Base-by-base conservation (phyloP, 495 filamentous ascomycete species). In the Polyplosphaeria fusca region DNA sequence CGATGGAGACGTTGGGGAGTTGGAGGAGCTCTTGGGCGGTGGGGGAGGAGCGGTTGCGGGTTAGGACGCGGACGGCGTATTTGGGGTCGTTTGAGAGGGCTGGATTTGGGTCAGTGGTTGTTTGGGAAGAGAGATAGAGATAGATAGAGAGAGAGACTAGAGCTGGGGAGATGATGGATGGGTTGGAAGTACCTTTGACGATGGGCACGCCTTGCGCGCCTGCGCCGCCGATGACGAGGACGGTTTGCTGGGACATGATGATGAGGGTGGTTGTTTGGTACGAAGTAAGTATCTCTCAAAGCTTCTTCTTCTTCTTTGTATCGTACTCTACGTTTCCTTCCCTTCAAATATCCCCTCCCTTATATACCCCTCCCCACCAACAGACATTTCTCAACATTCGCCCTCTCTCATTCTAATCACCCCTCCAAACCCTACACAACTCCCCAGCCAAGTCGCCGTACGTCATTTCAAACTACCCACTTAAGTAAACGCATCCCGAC, bases 181-280 rank as follows among this genome's bases (percentile, higher is more conserved):
- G 18, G 11, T 18, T 14, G 32, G n/a, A 41, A 13, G 11, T 49
- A 52, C 58, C 58, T 55, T 56, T 12, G 22, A 61, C 58, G 20
- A 61, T 51, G 22, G 58, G 51, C 9, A 55, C 14, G n/a, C 58
- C 58, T 52, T 61, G 58, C 18, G 58, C 58, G 13, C 58, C 58
- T 18, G 58, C 39, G 22, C 58, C 58, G 18, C 58, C 58, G 25
- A 61, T 35, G 5, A 61, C 26, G 3, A 61, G 38, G 18, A 60
- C 57, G 11, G 30, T 60, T 44, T 54, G 28, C 26, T 12, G 42
- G 13, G 14, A 28, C 55, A 59, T 59, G 9, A 0, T 59, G 40
- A 5, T 55, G 12, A 4, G 25, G 20, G n/a, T 37, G 25, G 39
- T 20, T 4, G 4, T 54, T 45, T 9, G 16, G 4, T 46, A 11